Conservation (phyloP, 768 basidiomycete genomes). For the Serendipita vermifera region DNA sequence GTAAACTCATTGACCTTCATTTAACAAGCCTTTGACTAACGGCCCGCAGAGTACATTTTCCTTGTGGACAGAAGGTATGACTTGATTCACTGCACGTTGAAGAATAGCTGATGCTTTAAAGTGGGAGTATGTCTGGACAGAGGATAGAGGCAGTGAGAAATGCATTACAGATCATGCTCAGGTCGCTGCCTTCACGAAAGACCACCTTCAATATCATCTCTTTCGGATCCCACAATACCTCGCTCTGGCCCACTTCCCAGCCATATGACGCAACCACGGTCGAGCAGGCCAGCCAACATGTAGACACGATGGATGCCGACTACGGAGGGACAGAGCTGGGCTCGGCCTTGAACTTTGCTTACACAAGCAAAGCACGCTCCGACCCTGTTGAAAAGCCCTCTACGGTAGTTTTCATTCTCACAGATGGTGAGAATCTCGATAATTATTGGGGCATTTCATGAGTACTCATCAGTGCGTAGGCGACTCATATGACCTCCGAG, state of each 20-base stretch:
- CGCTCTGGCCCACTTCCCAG: slow-evolving; percentile 28
- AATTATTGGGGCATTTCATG: slow-evolving; percentile 4
- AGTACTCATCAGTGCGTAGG: background rate
- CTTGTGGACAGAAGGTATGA: slow-evolving; percentile 36
- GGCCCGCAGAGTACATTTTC: slow-evolving; percentile 39
- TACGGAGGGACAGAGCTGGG: slow-evolving; percentile 41
- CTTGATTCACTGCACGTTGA: background rate
- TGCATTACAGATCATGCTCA: slow-evolving; percentile 35
- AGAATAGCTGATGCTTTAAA: background rate
- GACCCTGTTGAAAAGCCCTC: slow-evolving; percentile 18
- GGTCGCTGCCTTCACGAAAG: slow-evolving; percentile 32
- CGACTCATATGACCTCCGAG: background rate
- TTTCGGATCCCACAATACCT: slow-evolving; percentile 28
- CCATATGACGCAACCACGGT: slow-evolving; percentile 10
- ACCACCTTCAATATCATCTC: slow-evolving; percentile 47
- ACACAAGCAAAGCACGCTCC: slow-evolving; percentile 24
- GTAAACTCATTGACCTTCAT: background rate
- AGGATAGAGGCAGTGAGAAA: slow-evolving; percentile 22
- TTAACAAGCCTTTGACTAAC: background rate
- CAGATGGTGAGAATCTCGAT: slow-evolving; percentile 36
- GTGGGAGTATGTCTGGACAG: slow-evolving; percentile 36
- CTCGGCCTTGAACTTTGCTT: slow-evolving; percentile 29
- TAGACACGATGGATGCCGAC: slow-evolving; percentile 31
- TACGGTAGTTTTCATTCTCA: slow-evolving; percentile 43
- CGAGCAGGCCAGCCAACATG: slow-evolving; percentile 19